phyloP scores from a whole-genome alignment of 208 protist species.

The Wallacemonas sp. region DNA sequence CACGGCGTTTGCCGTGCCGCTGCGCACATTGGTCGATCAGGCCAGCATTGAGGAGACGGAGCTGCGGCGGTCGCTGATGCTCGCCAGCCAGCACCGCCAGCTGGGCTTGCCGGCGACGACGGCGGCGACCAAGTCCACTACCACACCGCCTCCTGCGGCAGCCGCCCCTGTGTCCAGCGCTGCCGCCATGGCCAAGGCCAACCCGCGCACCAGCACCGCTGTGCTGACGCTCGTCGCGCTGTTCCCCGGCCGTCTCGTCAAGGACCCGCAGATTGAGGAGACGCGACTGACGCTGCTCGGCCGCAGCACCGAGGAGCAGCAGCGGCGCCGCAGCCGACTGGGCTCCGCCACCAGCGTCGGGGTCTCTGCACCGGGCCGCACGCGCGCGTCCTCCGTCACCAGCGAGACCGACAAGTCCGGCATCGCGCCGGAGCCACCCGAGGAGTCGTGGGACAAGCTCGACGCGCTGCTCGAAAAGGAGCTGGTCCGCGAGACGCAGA shows the following conservation, averaged over 20 bases:
- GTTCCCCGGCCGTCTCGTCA: conserved; percentile 58
- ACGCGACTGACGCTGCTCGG: neutral
- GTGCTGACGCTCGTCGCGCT: conserved; percentile 40
- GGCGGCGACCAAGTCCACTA: too few species aligned
- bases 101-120: neutral
- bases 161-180: neutral
- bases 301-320: conserved; percentile 11
- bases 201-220: neutral
- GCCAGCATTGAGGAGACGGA: conserved; percentile 6
- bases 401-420: too few species aligned
- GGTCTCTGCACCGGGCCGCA: too few species aligned
- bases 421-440: too few species aligned
- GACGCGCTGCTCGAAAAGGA: conserved; percentile 11
- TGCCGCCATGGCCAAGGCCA: neutral
- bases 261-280: conserved; percentile 28
- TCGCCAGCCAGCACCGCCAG: conserved; percentile 13
- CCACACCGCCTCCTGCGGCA: neutral
- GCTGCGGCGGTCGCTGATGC: conserved; percentile 5
- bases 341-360: too few species aligned
- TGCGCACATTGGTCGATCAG: conserved; percentile 39
- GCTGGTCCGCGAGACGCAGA: neutral
- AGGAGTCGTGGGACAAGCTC: too few species aligned
- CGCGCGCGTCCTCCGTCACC: neutral
- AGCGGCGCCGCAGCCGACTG: neutral
- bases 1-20: conserved; percentile 52